phyloP scores from a whole-genome alignment of 139 green algal species.

The Chlamydomonas sp. region DNA sequence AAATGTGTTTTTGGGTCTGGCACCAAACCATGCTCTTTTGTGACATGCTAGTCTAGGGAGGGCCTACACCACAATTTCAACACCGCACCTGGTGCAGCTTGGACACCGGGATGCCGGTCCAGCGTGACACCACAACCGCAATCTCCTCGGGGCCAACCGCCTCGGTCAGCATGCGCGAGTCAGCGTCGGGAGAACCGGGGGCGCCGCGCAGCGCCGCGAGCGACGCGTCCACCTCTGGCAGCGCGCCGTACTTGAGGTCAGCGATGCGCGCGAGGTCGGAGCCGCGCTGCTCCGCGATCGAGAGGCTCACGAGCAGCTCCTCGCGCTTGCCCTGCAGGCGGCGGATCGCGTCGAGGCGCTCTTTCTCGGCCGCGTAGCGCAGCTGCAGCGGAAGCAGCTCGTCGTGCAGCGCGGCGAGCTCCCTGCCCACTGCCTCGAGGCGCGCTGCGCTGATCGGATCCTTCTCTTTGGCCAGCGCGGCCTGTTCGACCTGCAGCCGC shows the following conservation, averaged over 20 bases:
- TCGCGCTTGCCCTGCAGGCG: slow-evolving; percentile 65
- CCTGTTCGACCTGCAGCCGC: slow-evolving; percentile 66
- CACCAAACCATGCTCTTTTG: too few species aligned
- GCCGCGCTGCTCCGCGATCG: slow-evolving; percentile 62
- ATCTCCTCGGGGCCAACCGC: slow-evolving; percentile 73
- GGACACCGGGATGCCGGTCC: slow-evolving; percentile 78
- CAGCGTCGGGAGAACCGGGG: not conserved
- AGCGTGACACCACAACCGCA: slow-evolving; percentile 70
- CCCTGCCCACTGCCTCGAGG: slow-evolving; percentile 57
- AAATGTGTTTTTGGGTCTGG: too few species aligned
- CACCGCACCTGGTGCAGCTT: slow-evolving; percentile 40
- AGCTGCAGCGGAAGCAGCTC: slow-evolving; percentile 69
- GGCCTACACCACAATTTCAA: too few species aligned
- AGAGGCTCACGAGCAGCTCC: slow-evolving; percentile 60
- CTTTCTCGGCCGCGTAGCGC: slow-evolving; percentile 70
- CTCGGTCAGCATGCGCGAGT: slow-evolving; percentile 85
- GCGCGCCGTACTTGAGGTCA: slow-evolving; percentile 68
- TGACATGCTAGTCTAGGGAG: too few species aligned
- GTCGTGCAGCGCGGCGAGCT: slow-evolving; percentile 69
- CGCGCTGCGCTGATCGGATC: slow-evolving; percentile 52
- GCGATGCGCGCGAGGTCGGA: slow-evolving; percentile 64
- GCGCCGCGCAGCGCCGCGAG: slow-evolving; percentile 41
- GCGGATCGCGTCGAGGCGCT: slow-evolving; percentile 60
- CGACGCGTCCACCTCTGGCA: slow-evolving; percentile 71
- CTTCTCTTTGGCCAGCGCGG: slow-evolving; percentile 83